phyloP scores from a whole-genome alignment of 495 filamentous ascomycete genomes.

The Bombardia bombarda region DNA sequence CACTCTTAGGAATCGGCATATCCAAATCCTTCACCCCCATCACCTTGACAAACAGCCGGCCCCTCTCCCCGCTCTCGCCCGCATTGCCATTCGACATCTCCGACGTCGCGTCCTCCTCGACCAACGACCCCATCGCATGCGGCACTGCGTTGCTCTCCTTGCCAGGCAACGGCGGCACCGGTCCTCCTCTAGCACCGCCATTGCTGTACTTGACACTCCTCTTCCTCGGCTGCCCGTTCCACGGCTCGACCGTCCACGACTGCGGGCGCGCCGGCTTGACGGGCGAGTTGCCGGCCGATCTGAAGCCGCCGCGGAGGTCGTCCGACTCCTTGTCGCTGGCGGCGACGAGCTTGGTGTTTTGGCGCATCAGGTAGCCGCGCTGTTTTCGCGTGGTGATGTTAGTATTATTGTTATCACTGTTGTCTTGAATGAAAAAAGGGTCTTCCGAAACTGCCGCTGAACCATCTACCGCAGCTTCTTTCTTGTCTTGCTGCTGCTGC shows the following conservation, averaged over 20 bases:
- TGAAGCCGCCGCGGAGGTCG: conserved; percentile 43
- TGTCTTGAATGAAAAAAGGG: no score
- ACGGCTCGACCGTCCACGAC: conserved; percentile 93
- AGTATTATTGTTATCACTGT: conserved; percentile 45
- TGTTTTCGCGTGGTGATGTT: conserved; percentile 53
- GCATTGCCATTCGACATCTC: conserved; percentile 60
- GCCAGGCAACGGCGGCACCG: conserved; percentile 78
- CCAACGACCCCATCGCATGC: conserved; percentile 51
- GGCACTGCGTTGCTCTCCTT: conserved; percentile 70
- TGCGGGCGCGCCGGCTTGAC: conserved; percentile 65
- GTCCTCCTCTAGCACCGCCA: conserved; percentile 40
- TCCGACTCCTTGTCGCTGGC: conserved; percentile 61
- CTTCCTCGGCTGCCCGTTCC: conserved; percentile 72
- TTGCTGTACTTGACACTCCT: conserved; percentile 57
- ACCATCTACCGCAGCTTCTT: no score
- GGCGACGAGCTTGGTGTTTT: conserved; percentile 95
- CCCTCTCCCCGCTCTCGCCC: conserved; percentile 84
- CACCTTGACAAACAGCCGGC: conserved; percentile 94
- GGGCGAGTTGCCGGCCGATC: conserved; percentile 62
- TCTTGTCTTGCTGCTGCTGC: no score
- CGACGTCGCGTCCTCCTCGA: conserved; percentile 47
- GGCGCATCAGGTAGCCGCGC: conserved; percentile 97
- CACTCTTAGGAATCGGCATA: conserved; percentile 84
- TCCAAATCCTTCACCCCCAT: conserved; percentile 93
- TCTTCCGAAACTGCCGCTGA: neutral